A percentile compares a stretch with the other conserved stretches of the same genome.
phyloP scores from a whole-genome alignment of 768 basidiomycete genomes.

The Melanogaster broomeanus region DNA sequence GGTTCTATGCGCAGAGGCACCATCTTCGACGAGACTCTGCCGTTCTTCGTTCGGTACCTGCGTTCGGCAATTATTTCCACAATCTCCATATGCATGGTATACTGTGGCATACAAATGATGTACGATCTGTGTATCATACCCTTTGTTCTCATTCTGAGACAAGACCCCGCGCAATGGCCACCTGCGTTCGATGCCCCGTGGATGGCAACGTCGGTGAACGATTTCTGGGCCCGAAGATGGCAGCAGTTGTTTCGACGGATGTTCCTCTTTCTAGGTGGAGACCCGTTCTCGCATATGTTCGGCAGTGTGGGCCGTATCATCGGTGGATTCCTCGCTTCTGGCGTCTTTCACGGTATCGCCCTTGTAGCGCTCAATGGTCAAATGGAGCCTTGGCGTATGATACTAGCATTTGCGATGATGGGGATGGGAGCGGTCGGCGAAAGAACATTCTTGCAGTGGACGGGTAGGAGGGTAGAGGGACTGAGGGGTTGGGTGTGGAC shows the following conservation, averaged over 20 bases:
- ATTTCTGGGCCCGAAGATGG: constrained; percentile 40
- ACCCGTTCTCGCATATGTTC: constrained; percentile 34
- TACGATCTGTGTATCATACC: constrained; percentile 25
- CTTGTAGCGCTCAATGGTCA: constrained; percentile 55
- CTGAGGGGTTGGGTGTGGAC: constrained; percentile 35
- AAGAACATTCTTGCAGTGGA: constrained; percentile 19
- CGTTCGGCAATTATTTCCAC: constrained; percentile 47
- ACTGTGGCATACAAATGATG: constrained; percentile 41
- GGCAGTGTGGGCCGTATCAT: constrained; percentile 51
- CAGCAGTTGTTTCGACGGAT: constrained; percentile 36
- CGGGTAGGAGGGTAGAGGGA: constrained; percentile 29
- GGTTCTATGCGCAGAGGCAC: constrained; percentile 23
- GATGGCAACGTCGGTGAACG: constrained; percentile 33
- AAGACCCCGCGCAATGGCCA: constrained; percentile 32
- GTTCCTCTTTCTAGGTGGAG: constrained; percentile 33
- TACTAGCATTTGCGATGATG: constrained; percentile 55
- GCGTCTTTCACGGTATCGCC: constrained; percentile 52
- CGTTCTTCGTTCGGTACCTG: constrained; percentile 23
- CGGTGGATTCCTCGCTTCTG: constrained; percentile 59
- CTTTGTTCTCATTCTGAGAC: constrained; percentile 23
- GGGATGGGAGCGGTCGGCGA: constrained; percentile 53
- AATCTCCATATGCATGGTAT: constrained; percentile 45
- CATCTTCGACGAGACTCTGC: constrained; percentile 34
- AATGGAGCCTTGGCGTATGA: constrained; percentile 42
- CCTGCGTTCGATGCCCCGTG: constrained; percentile 33